phyloP scores from a whole-genome alignment of 1,139 yeast species.

The Yamadazyma dendronema region DNA sequence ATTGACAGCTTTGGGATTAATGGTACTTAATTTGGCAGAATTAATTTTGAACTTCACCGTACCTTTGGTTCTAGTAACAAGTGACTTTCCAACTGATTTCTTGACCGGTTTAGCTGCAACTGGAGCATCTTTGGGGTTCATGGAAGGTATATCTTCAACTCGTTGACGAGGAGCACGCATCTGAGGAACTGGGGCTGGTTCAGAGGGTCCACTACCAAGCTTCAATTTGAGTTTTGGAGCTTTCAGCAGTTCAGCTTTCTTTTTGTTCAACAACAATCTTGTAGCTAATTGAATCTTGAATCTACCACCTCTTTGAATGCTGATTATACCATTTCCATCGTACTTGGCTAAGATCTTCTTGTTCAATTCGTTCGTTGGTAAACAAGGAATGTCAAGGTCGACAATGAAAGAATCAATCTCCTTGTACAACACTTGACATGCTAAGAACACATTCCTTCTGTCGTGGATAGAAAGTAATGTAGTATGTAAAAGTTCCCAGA shows the following conservation, averaged over 20 bases:
- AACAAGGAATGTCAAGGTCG: constrained; percentile 59
- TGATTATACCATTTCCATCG: constrained; percentile 45
- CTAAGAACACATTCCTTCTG: constrained; percentile 61
- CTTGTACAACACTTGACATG: constrained; percentile 64
- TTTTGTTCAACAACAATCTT: constrained; percentile 14
- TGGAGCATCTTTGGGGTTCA: background rate
- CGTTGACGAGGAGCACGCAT: constrained; percentile 5
- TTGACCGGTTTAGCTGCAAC: background rate
- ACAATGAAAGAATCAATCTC: constrained; percentile 64
- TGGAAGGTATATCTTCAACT: background rate
- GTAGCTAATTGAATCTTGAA: constrained; percentile 42
- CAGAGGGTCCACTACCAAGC: constrained; percentile 8
- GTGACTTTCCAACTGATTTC: background rate
- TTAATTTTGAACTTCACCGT: constrained; percentile 8
- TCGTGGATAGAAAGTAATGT: constrained; percentile 59
- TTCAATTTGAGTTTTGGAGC: constrained; percentile 23
- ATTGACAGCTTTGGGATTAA: constrained; percentile 3
- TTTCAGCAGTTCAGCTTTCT: constrained; percentile 10
- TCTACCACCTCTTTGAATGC: constrained; percentile 43
- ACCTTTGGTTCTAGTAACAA: background rate
- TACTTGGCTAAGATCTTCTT: constrained; percentile 62
- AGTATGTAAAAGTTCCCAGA: constrained; percentile 73
- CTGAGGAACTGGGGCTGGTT: constrained; percentile 3
- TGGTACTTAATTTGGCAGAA: constrained; percentile 2
- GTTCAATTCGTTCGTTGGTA: constrained; percentile 46